phyloP scores from a whole-genome alignment of 2,329 filamentous ascomycete species.

The Daldinia sp. region DNA sequence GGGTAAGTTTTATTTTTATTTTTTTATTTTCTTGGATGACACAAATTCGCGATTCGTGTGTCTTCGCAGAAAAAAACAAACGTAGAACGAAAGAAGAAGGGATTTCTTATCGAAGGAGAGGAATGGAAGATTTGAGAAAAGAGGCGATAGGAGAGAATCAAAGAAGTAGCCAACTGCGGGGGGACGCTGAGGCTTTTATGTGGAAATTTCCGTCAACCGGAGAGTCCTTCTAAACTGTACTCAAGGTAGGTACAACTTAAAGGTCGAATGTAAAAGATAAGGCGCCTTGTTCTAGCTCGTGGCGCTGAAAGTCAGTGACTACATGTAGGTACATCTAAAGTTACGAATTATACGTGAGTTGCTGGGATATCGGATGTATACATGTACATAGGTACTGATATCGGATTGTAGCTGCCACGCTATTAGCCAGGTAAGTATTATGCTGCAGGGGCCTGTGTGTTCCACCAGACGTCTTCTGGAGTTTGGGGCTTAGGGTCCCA shows the following conservation, averaged over 20 bases:
- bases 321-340: neutral
- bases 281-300: slow-evolving; percentile 33
- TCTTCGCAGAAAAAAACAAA: slow-evolving; percentile 15
- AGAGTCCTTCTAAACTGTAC: slow-evolving; percentile 15
- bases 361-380: neutral
- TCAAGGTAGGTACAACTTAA: slow-evolving; percentile 22
- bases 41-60: slow-evolving; percentile 20
- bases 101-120: slow-evolving; percentile 19
- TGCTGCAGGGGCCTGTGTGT: slow-evolving; percentile 9
- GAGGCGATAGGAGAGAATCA: slow-evolving; percentile 19
- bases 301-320: slow-evolving; percentile 14
- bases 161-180: slow-evolving; percentile 34
- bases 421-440: neutral
- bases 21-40: slow-evolving; percentile 21
- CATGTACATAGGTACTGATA: slow-evolving; percentile 3
- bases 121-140: slow-evolving; percentile 12
- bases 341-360: neutral
- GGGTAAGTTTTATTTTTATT: slow-evolving; percentile 6
- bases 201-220: slow-evolving; percentile 38
- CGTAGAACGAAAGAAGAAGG: slow-evolving; percentile 17
- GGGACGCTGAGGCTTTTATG: slow-evolving; percentile 41
- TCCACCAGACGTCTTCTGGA: slow-evolving; percentile 2
- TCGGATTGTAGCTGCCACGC: slow-evolving; percentile 1
- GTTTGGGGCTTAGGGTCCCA: slow-evolving; percentile 10
- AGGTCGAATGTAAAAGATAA: slow-evolving; percentile 30